Evolutionary conservation across 2,329 filamentous ascomycete species (phyloP).

Genomic region (Pseudogymnoascus sp.): DNA sequence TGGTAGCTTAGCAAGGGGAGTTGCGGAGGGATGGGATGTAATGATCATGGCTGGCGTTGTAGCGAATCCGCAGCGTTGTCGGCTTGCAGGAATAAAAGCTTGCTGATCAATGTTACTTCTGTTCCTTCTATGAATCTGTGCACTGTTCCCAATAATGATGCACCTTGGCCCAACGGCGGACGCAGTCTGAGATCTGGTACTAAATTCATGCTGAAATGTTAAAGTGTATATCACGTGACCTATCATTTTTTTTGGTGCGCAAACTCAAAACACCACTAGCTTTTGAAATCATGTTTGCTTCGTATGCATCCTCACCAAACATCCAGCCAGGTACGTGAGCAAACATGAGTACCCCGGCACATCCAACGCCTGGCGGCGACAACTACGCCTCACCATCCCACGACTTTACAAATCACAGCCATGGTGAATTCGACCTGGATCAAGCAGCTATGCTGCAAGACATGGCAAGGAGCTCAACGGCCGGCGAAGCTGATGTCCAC

Average conservation of each 20-base stretch:
- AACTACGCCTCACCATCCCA: background rate
- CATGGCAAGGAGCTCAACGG: constrained; percentile 11
- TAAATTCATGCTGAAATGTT: background rate
- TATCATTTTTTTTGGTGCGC: background rate
- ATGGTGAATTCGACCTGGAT: constrained; percentile 10
- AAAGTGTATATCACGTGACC: background rate
- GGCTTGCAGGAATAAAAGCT: constrained; percentile 8
- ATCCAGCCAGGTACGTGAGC: constrained; percentile 9
- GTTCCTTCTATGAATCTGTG: constrained; percentile 1
- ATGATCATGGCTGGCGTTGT: constrained; percentile 8
- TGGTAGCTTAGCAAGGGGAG: constrained; percentile 16
- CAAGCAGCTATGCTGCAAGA: constrained; percentile 12
- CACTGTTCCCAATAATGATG: background rate
- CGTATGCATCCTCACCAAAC: constrained; percentile 10
- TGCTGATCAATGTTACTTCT: constrained; percentile 7
- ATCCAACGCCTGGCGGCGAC: background rate
- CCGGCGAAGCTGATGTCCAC: background rate
- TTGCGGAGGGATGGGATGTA: constrained; percentile 10
- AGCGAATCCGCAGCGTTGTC: constrained; percentile 2
- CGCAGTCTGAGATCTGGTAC: background rate
- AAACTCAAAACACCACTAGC: background rate
- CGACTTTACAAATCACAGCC: constrained; percentile 1
- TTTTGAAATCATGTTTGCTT: constrained; percentile 7
- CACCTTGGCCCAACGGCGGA: background rate
- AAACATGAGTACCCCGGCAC: constrained; percentile 4